These are phyloP conservation scores for Chenopodium formosanum DNA, from an alignment of 148 eudicot genomes.

Conservation along the genomic window DNA sequence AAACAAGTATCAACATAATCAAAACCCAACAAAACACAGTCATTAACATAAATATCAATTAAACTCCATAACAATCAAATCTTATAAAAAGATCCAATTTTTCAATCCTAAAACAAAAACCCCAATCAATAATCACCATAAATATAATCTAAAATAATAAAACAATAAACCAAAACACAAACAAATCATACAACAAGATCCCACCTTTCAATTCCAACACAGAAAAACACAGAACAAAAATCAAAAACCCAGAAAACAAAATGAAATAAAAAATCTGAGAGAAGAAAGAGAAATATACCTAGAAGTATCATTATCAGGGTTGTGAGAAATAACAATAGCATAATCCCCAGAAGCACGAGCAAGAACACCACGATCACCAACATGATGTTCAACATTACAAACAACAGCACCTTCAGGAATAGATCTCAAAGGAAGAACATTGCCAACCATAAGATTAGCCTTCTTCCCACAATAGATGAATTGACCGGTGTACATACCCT, in stretches of 20 bases:
- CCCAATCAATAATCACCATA: background rate
- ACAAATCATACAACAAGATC: background rate
- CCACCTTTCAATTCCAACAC: background rate
- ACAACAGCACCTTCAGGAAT: constrained; percentile 49
- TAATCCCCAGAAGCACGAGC: constrained; percentile 45
- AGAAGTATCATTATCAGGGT: constrained; percentile 42
- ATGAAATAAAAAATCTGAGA: background rate
- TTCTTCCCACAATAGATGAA: constrained; percentile 41
- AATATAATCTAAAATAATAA: no score
- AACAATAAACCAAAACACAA: no score
- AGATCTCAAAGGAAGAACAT: constrained; percentile 37
- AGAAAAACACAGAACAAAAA: background rate
- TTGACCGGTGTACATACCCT: constrained; percentile 43
- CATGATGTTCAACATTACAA: constrained; percentile 46
- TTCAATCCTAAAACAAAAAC: background rate
- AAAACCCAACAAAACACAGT: no score
- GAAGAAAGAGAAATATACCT: constrained; percentile 16
- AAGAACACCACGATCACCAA: constrained; percentile 48
- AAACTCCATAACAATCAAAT: no score
- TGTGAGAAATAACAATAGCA: constrained; percentile 47
- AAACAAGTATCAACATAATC: no score
- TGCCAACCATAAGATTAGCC: constrained; percentile 39
- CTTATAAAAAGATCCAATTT: background rate
- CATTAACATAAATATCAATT: no score
- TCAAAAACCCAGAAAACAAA: background rate